A percentile compares a stretch with the other conserved stretches of the same genome.
phyloP scores from a whole-genome alignment of 2,329 filamentous ascomycete species.

The Fusarium virguliforme region DNA sequence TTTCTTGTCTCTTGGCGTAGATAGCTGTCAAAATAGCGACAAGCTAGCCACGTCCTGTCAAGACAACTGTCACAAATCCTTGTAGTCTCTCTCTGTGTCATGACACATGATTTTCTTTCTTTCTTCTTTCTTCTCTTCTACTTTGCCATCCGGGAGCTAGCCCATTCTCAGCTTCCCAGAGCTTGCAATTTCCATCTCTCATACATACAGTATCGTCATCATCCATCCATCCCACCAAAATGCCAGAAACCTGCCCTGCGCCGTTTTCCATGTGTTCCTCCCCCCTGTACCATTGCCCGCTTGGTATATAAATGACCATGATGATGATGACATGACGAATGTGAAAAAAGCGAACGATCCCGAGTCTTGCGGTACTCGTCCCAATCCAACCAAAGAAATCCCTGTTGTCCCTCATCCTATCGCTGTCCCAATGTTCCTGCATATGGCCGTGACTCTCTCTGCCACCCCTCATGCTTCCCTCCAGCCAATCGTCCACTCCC shows the following conservation, averaged over 20 bases:
- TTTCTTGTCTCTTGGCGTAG: slow-evolving; percentile 15
- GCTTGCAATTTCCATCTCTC: slow-evolving; percentile 39
- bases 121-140: background rate
- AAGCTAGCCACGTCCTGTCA: slow-evolving; percentile 29
- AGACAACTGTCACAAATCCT: slow-evolving; percentile 9
- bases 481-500: slow-evolving; percentile 30
- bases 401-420: background rate
- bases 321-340: slow-evolving; percentile 37
- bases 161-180: slow-evolving; percentile 52
- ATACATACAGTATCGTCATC: slow-evolving; percentile 24
- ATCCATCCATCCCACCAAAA: slow-evolving; percentile 30
- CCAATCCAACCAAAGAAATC: slow-evolving; percentile 15
- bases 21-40: background rate
- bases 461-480: slow-evolving; percentile 29
- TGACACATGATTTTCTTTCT: slow-evolving; percentile 16
- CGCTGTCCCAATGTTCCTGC: slow-evolving; percentile 50
- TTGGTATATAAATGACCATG: slow-evolving; percentile 46
- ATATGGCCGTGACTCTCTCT: slow-evolving; percentile 41
- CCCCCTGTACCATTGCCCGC: slow-evolving; percentile 48
- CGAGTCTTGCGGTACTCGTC: slow-evolving; percentile 43
- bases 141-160: slow-evolving; percentile 48
- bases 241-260: slow-evolving; percentile 44
- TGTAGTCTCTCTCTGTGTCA: background rate
- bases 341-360: slow-evolving; percentile 44
- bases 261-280: slow-evolving; percentile 28